Base-by-base conservation (phyloP, 345 rosid genomes). In the Eucalyptus paniculata region DNA sequence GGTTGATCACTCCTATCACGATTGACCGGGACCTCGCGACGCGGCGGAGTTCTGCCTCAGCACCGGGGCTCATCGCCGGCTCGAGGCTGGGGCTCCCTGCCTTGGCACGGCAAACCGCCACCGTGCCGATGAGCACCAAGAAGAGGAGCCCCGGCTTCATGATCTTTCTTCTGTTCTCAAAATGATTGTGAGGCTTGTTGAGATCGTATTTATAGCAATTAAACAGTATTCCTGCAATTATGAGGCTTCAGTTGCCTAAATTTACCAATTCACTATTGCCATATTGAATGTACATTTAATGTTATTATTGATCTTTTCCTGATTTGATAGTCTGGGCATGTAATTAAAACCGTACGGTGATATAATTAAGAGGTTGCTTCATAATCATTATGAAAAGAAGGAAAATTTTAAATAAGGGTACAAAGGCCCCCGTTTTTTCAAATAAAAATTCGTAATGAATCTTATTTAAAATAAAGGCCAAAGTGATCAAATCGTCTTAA, bases 341-440 rank as follows among this genome's bases (percentile, higher is more conserved):
- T 56, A 56, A 24, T 56, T 56, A 56, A 56, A 56, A 26, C 13
- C 14, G 62, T 24, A 11, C 13, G 62, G 62, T 56, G 6, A 56
- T 24, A 56, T 56, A 24, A 56, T 56, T 9, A 26, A 8, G 24
- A 56, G 62, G 62, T 56, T 4, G 62, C 13, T 24, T 56, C 62
- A 10, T 5, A 56, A 56, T 26, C 30, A 56, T 56, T 24, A 8
- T 54, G 58, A 50, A 50, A 50, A 16, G 8, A 50, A 16, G 53
- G 53, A 6, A 50, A 16, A 16, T 17, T 53, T 53, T 53, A 19
- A 19, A 8, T 53, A 53, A 53, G 2, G 2, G 0, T 8, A 8
- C 2, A 7, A 19, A 8, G 23, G 2, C 21, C 4, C 24, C 1
- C 9, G 0, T 7, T 3, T 53, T 53, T 53, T 19, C 2, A 53